phyloP scores from a whole-genome alignment of 176 grass and related monocot species.

The Musa beccarii region DNA sequence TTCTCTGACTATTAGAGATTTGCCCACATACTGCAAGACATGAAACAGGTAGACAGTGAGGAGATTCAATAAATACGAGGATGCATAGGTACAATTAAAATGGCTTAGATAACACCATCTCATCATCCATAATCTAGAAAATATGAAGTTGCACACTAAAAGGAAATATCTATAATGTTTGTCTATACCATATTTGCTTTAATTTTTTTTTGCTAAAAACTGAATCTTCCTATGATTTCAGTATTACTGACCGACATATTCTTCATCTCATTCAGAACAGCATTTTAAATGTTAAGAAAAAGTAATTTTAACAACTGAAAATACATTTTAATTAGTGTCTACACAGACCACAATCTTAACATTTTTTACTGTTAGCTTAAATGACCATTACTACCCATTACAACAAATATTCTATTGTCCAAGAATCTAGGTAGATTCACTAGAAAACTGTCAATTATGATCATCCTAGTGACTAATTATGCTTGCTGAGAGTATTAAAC shows the following conservation, averaged over 20 bases:
- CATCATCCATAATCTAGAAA: too few species aligned
- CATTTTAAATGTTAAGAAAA: neutral
- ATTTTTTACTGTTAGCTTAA: neutral
- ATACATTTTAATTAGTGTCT: neutral
- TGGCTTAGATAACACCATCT: neutral
- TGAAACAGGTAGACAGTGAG: neutral
- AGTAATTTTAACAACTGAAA: neutral
- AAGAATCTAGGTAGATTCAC: neutral
- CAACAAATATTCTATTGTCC: neutral
- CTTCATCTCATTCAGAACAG: neutral
- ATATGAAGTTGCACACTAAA: neutral
- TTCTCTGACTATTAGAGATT: conserved; percentile 64
- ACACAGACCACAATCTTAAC: neutral
- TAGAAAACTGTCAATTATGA: neutral
- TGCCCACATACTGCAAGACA: conserved; percentile 76
- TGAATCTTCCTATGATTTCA: too few species aligned
- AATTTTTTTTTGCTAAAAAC: too few species aligned
- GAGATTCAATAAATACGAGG: neutral
- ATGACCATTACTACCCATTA: too few species aligned
- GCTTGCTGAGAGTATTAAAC: neutral
- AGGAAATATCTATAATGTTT: neutral
- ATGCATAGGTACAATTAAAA: neutral
- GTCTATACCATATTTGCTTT: too few species aligned
- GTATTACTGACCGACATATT: neutral
- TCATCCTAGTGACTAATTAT: neutral